Conservation (phyloP, 2,329 filamentous ascomycete genomes). For the Gyromitra esculenta region DNA sequence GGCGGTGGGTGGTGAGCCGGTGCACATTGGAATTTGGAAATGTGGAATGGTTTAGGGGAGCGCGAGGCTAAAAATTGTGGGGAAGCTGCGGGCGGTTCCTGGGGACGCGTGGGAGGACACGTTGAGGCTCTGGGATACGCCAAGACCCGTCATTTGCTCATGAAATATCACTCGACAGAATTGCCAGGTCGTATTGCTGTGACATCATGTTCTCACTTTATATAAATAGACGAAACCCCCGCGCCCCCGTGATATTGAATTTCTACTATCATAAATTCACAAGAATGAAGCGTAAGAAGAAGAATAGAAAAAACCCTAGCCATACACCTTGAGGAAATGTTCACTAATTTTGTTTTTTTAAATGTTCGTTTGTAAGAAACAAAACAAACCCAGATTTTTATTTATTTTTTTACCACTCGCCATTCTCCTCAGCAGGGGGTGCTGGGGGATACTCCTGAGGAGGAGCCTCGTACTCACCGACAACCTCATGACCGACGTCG, state of each 20-base stretch:
- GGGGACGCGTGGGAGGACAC: conserved; percentile 44
- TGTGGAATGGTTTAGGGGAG: conserved; percentile 1
- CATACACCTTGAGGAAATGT: conserved; percentile 46
- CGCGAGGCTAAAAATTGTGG: not conserved
- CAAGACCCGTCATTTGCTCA: conserved; percentile 24
- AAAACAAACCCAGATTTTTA: conserved; percentile 32
- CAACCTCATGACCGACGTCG: conserved; percentile 46
- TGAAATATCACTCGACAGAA: conserved; percentile 31
- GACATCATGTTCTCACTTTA: not conserved
- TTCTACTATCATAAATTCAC: conserved; percentile 27
- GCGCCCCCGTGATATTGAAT: conserved; percentile 23
- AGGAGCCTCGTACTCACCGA: conserved; percentile 15
- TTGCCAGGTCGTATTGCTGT: not conserved
- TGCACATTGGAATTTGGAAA: conserved; percentile 26
- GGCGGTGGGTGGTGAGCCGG: not conserved
- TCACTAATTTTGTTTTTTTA: conserved; percentile 40
- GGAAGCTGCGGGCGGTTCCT: not conserved
- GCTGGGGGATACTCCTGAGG: conserved; percentile 8
- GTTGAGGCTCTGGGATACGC: conserved; percentile 43
- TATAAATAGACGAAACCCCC: not conserved
- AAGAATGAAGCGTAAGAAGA: conserved; percentile 36
- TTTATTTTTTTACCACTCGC: conserved; percentile 52
- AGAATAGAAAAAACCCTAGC: conserved; percentile 35
- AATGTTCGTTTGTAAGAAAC: conserved; percentile 28
- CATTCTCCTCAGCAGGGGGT: conserved; percentile 3